Base-by-base conservation (phyloP, 345 rosid species). In the Lagerstroemia speciosa region DNA sequence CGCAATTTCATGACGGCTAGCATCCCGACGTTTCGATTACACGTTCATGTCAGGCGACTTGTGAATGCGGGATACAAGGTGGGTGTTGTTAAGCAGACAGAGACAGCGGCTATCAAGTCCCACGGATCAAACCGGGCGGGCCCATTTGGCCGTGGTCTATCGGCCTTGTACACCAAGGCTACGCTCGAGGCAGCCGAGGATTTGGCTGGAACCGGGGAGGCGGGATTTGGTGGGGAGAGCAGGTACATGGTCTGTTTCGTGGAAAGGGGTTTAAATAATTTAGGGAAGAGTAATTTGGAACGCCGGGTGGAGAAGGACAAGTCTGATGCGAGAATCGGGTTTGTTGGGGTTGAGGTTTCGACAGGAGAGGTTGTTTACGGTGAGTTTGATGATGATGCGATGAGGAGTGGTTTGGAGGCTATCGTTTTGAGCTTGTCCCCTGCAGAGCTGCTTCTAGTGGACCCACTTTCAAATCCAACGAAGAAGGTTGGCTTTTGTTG, bases 41-140 rank as follows among this genome's bases (percentile, higher is more conserved):
- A 85, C 71, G 83, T 93, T 71, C 92, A 93, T 32, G 88, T 89
- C 72, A 85, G 95, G 69, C 84, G 98, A 72, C 78, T 93, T 62
- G 98, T 93, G 9, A 82, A 82, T 52, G 96, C 89, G 6, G 97
- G 98, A 3, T 80, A 89, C 71, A 93, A 89, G 82, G 87, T 93
- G 34, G 98, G 97, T 67, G 97, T 93, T 32, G 97, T 93, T 62
- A 91, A 91, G 73, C 97, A 93, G 89, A 93, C 98, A 0, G 98
- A 93, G 78, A 93, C 96, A 0, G 96, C 98, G 0, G 94, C 97
- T 0, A 91, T 91, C 26, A 93, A 93, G 78, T 83, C 98, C 3
- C 97, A 86, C 26, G 86, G 98, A 40, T 73, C 84, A 0, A 87
- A 84, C 37, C 76, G 78, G 31, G 9, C 64, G 3, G 97, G 96